Evolutionary conservation across 495 filamentous ascomycete genomes (phyloP).

Genomic region (Penicillium nucicola): DNA sequence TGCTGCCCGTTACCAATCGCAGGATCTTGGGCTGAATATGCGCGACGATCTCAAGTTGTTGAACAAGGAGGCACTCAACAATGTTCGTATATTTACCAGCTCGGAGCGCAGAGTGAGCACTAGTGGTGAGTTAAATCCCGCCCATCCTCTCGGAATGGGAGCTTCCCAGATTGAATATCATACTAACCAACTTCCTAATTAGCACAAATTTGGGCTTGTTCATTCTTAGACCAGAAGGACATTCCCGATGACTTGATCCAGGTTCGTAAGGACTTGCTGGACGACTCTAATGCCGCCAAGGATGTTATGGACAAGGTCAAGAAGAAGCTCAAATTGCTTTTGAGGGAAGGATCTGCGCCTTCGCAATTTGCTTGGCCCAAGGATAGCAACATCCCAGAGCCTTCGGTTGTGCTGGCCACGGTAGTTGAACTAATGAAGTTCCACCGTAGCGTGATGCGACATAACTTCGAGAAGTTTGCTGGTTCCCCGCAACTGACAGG

Average conservation of each 20-base stretch:
- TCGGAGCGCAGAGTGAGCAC: constrained; percentile 92
- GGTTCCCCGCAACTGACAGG: constrained; percentile 54
- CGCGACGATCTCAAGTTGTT: constrained; percentile 90
- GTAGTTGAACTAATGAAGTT: constrained; percentile 97
- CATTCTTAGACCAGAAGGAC: constrained; percentile 85
- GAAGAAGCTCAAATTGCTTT: constrained; percentile 91
- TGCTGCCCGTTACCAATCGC: constrained; percentile 91
- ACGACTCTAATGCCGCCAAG: constrained; percentile 98
- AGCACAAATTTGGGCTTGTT: constrained; percentile 93
- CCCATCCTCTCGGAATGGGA: too few species aligned
- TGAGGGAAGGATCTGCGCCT: constrained; percentile 85
- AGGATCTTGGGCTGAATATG: constrained; percentile 92
- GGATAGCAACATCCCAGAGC: constrained; percentile 77
- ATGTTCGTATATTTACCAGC: constrained; percentile 90
- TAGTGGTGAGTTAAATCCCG: constrained; percentile 54
- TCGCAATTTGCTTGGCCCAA: constrained; percentile 98
- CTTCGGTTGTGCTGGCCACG: constrained; percentile 82
- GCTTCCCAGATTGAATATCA: background rate
- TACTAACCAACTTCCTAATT: constrained; percentile 2
- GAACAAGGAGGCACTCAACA: constrained; percentile 85
- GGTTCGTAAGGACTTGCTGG: constrained; percentile 88
- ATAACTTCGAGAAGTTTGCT: constrained; percentile 81
- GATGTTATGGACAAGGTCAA: constrained; percentile 99
- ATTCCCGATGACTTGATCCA: constrained; percentile 78
- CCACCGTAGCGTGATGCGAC: constrained; percentile 87